phyloP scores from a whole-genome alignment of 108 stramenopile species.

The Epithemia pelagica region DNA sequence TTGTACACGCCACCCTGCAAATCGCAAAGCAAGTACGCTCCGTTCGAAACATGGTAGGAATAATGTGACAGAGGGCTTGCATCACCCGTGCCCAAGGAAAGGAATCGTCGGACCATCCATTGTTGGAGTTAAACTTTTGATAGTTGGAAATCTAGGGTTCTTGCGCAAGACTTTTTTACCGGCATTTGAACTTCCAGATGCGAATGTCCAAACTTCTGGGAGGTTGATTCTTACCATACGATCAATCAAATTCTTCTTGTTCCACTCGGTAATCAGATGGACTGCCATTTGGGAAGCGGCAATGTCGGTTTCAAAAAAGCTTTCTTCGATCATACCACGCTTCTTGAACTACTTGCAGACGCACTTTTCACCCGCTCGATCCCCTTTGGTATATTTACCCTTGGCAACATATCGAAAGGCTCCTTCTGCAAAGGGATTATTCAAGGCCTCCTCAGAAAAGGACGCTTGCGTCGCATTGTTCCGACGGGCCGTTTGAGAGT shows the following conservation, averaged over 20 bases:
- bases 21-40: slow-evolving; percentile 37
- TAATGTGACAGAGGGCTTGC: slow-evolving; percentile 46
- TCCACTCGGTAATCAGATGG: slow-evolving; percentile 31
- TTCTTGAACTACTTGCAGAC: slow-evolving; percentile 45
- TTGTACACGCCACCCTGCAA: slow-evolving; percentile 44
- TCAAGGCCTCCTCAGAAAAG: slow-evolving; percentile 11
- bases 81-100: slow-evolving; percentile 31
- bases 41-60: slow-evolving; percentile 36
- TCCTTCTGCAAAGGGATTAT: slow-evolving; percentile 29
- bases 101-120: slow-evolving; percentile 29
- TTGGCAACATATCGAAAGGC: slow-evolving; percentile 34
- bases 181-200: too few relatives aligned
- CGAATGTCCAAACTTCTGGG: too few relatives aligned
- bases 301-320: slow-evolving; percentile 29
- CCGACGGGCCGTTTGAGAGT: slow-evolving; percentile 21
- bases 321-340: slow-evolving; percentile 20
- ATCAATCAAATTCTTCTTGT: slow-evolving; percentile 17
- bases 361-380: slow-evolving; percentile 21
- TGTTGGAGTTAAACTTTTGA: slow-evolving; percentile 51
- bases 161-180: too few relatives aligned
- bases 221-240: slow-evolving; percentile 31
- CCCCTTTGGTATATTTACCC: slow-evolving; percentile 25
- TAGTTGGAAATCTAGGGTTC: slow-evolving; percentile 39
- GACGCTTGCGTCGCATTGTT: slow-evolving; percentile 22
- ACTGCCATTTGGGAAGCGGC: slow-evolving; percentile 21